Percentiles rank a stretch among this genome's conserved stretches.
Evolutionary conservation across 768 basidiomycete genomes (phyloP).

Genomic region (Boletellus sp.): DNA sequence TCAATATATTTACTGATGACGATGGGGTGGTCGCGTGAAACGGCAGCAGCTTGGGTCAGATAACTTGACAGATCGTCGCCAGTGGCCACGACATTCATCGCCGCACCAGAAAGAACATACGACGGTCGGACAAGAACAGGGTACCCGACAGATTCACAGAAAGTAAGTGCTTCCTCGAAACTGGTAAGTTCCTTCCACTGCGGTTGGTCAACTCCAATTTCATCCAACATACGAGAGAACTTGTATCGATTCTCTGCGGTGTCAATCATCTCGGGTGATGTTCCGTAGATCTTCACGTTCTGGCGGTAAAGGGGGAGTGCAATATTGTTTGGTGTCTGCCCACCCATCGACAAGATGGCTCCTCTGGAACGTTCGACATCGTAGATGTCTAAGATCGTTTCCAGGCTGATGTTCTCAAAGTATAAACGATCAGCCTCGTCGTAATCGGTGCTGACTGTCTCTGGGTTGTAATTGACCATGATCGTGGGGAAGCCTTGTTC

Average conservation of each 20-base stretch:
- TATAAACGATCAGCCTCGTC: conserved; percentile 98
- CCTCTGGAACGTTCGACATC: conserved; percentile 86
- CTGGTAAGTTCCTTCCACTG: conserved; percentile 95
- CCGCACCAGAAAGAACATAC: conserved; percentile 98
- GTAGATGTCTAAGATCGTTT: conserved; percentile 96
- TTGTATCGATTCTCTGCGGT: conserved; percentile 99
- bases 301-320: conserved; percentile 93
- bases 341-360: conserved; percentile 96
- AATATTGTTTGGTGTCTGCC: conserved; percentile 98
- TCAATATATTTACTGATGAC: conserved; percentile 99
- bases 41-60: conserved; percentile 90
- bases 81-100: conserved; percentile 99
- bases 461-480: conserved; percentile 99
- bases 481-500: conserved; percentile 93
- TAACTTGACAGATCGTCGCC: conserved; percentile 88
- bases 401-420: conserved; percentile 97
- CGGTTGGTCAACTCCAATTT: conserved; percentile 98
- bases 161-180: conserved; percentile 79
- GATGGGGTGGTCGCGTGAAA: conserved; percentile 94
- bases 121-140: conserved; percentile 97
- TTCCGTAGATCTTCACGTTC: conserved; percentile 98
- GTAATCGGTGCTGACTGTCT: conserved; percentile 98
- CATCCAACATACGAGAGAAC: conserved; percentile 96
- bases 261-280: conserved; percentile 99
- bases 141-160: conserved; percentile 92